Base-by-base conservation (phyloP, 1,284 basidiomycete genomes). In the Omphalotus olearius region DNA sequence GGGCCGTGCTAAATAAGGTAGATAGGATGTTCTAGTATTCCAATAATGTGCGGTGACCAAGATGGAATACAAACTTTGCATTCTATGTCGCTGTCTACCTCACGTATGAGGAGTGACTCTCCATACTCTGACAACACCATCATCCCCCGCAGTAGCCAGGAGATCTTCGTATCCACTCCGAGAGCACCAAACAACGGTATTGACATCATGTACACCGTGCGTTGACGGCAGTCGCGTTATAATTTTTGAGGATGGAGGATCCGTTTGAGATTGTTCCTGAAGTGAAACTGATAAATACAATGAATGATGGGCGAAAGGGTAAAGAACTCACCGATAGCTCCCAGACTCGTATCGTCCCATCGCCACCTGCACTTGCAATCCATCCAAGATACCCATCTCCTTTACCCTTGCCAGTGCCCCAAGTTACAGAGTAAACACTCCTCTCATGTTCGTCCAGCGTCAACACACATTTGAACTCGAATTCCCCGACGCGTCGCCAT, bases 121-220 rank as follows among this genome's bases (percentile, higher is more conserved):
- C 92, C 91, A 94, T 35, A 93, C 74, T 58, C 76, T 80, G 35
- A 86, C 75, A 20, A 71, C 64, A 4, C 88, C 87, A 62, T 94
- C 92, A 58, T 95, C 92, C 1, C 87, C 91, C 0, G 85, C 79
- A 5, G 84, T 91, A 0, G 88, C 88, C 3, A 94, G 70, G 3
- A 92, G 53, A 58, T 85, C 72, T 56, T 82, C 75, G 53, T 72
- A 72, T 1, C 82, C 85, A 11, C 66, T 59, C 25, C 82, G 70
- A 1, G 84, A 79, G 66, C 88, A 91, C 90, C 91, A 95, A 1
- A 76, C 71, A 11, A 93, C 75, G 35, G 80, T 74, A 64, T 95
- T 94, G 38, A 92, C 76, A 61, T 95, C 92, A 57, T 80, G 74
- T 1, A 87, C 80, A 4, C 77, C 88, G 59, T 95, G 92, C 0